phyloP scores from a whole-genome alignment of 2,329 filamentous ascomycete genomes.

The Fusarium avenaceum region DNA sequence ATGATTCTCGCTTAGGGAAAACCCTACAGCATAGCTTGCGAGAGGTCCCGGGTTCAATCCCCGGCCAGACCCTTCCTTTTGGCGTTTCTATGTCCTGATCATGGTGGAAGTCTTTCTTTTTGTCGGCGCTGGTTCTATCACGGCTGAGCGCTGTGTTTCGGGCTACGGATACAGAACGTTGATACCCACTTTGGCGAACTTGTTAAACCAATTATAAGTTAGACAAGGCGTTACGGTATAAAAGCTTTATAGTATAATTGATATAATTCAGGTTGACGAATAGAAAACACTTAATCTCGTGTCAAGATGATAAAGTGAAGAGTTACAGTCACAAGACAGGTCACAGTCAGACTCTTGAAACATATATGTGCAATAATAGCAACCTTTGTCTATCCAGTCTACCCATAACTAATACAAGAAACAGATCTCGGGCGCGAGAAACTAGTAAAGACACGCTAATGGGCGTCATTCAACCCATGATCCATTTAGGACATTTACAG shows the following conservation, averaged over 20 bases:
- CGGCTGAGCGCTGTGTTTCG: neutral
- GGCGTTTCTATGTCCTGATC: neutral
- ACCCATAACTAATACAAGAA: conserved; percentile 48
- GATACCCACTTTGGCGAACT: neutral
- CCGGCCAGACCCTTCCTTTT: conserved; percentile 57
- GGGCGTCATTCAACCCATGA: conserved; percentile 44
- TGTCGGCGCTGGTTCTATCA: neutral
- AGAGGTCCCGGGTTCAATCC: conserved; percentile 63
- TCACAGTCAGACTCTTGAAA: neutral
- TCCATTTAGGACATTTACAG: conserved; percentile 46
- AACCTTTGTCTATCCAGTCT: conserved; percentile 50
- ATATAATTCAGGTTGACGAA: neutral
- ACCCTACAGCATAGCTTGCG: conserved; percentile 56
- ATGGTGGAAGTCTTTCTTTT: neutral
- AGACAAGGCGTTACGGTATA: no score
- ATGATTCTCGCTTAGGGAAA: conserved; percentile 78
- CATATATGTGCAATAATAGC: conserved; percentile 29
- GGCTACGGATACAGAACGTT: neutral
- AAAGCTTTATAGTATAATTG: neutral
- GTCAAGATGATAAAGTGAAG: neutral
- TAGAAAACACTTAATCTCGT: neutral
- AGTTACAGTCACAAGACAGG: neutral
- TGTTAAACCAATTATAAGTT: neutral
- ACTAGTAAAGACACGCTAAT: conserved; percentile 45
- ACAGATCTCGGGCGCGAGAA: conserved; percentile 48